Conservation (phyloP, 495 filamentous ascomycete genomes). For the Xylaria curta region DNA sequence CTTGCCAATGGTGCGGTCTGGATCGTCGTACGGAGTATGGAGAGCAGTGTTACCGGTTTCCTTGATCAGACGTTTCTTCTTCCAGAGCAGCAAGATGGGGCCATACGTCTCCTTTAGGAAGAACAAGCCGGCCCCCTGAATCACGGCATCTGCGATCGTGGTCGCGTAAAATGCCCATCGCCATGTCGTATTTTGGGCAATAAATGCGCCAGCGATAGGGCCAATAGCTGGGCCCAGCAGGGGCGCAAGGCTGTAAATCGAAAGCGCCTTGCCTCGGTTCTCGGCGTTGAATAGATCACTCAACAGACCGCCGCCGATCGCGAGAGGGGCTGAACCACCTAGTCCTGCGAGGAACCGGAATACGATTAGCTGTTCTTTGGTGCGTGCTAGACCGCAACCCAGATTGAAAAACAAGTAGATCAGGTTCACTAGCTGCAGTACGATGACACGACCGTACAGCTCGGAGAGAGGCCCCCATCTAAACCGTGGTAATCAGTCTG, state of each 20-base stretch:
- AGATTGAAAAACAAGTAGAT: constrained; percentile 64
- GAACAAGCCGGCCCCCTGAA: constrained; percentile 70
- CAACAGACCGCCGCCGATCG: constrained; percentile 66
- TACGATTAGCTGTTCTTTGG: constrained; percentile 58
- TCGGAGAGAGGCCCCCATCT: constrained; percentile 69
- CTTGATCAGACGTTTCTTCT: constrained; percentile 62
- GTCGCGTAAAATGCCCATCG: constrained; percentile 73
- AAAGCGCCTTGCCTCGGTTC: constrained; percentile 68
- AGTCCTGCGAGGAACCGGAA: constrained; percentile 65
- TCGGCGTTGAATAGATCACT: constrained; percentile 68
- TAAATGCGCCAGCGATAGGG: constrained; percentile 69
- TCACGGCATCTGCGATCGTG: constrained; percentile 65
- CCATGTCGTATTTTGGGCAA: constrained; percentile 74
- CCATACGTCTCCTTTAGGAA: constrained; percentile 75
- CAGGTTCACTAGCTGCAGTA: constrained; percentile 60
- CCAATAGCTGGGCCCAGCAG: constrained; percentile 69
- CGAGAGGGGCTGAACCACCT: constrained; percentile 58
- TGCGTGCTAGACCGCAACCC: constrained; percentile 62
- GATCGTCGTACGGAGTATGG: constrained; percentile 67
- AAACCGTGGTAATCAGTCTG: constrained; percentile 34
- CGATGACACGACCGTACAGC: constrained; percentile 64
- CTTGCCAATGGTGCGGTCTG: constrained; percentile 47
- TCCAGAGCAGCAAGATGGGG: constrained; percentile 64
- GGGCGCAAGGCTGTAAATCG: constrained; percentile 67
- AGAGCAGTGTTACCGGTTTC: constrained; percentile 68